Percentiles rank a stretch among this genome's conserved stretches.
Evolutionary conservation across 2,329 filamentous ascomycete species (phyloP).

Genomic region (Aspergillus udagawae): DNA sequence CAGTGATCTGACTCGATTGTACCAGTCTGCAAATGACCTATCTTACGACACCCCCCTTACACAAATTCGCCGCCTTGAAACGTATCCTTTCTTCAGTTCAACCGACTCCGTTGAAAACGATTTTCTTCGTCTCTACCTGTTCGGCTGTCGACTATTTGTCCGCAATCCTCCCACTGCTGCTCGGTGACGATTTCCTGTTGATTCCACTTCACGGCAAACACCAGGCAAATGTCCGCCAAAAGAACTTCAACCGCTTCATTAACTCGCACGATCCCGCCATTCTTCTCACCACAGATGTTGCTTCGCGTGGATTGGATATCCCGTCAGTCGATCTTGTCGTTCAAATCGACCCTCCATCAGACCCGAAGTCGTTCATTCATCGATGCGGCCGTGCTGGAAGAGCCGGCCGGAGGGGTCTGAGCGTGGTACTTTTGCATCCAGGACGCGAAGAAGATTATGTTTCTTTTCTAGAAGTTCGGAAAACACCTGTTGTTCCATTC

Average conservation of each 20-base stretch:
- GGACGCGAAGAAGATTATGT: slow-evolving; percentile 88
- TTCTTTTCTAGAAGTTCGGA: slow-evolving; percentile 77
- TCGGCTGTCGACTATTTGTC: slow-evolving; percentile 94
- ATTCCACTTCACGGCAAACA: slow-evolving; percentile 91
- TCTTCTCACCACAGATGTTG: slow-evolving; percentile 87
- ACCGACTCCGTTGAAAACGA: slow-evolving; percentile 75
- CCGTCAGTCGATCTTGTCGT: slow-evolving; percentile 87
- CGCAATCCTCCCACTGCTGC: slow-evolving; percentile 67
- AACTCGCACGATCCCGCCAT: slow-evolving; percentile 71
- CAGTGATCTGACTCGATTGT: slow-evolving; percentile 12
- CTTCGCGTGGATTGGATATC: slow-evolving; percentile 85
- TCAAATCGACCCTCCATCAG: slow-evolving; percentile 79
- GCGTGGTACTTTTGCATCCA: slow-evolving; percentile 78
- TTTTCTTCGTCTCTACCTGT: slow-evolving; percentile 90
- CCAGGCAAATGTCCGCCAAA: slow-evolving; percentile 77
- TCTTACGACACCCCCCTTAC: slow-evolving; percentile 66
- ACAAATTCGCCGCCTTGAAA: slow-evolving; percentile 73
- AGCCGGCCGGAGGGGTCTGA: slow-evolving; percentile 68
- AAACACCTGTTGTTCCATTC: slow-evolving; percentile 73
- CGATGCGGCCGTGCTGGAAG: slow-evolving; percentile 61
- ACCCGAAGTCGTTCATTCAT: slow-evolving; percentile 78
- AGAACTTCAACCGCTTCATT: slow-evolving; percentile 79
- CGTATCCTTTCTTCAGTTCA: slow-evolving; percentile 66
- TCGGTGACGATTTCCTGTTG: slow-evolving; percentile 65
- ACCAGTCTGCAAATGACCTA: slow-evolving; percentile 82